Base-by-base conservation (phyloP, 176 grass and related monocot species). In the Aegilops bicornis region DNA sequence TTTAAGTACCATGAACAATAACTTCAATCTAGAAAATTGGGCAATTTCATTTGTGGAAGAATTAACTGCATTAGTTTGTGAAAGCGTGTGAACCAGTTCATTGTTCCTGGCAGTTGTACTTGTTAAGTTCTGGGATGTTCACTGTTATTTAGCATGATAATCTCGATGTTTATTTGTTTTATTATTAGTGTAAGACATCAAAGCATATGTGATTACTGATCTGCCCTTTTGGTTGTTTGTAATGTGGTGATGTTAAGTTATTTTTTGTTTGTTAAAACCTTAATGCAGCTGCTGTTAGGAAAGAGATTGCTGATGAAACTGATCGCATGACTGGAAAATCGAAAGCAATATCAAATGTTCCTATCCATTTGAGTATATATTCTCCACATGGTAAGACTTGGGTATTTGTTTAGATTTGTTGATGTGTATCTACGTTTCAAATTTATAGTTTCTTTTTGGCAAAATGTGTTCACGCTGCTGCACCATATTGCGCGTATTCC, bases 351-450 rank as follows among this genome's bases (percentile, higher is more conserved):
- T 99, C 97, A 73, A 99, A 99, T 85, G 79, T 91, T 87, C 97
- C 94, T 24, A 99, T 99, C 87, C 97, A 99, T 77, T 86, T 99
- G 89, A 99, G 97, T 86, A 94, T 99, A 85, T 97, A 97, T 84
- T 99, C 97, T 64, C 97, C 97, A 91, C 84, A 99, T 87, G 97
- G 97, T 92, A 83, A 87, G 84, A 81, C 11, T 78, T 54, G 27
- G 32, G 48, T 89, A 64, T 66, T 61, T 85, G 33, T 59, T 80
- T 32, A 32, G 7, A 47, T 84, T 61, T 77, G 39, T 27, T 65
- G 10, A 23, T 37, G 39, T 31, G 14, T 73, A 7, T 36, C 30
- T 69, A 31, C 29, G 22, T 40, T 10, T 88, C 45, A 77, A 73
- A 42, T 42, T 27, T 35, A 43, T 68, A 31, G 6, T 10, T 33